A percentile compares a stretch with the other conserved stretches of the same genome.
phyloP scores from a whole-genome alignment of 176 grass and related monocot genomes.

The Aegilops speltoides region DNA sequence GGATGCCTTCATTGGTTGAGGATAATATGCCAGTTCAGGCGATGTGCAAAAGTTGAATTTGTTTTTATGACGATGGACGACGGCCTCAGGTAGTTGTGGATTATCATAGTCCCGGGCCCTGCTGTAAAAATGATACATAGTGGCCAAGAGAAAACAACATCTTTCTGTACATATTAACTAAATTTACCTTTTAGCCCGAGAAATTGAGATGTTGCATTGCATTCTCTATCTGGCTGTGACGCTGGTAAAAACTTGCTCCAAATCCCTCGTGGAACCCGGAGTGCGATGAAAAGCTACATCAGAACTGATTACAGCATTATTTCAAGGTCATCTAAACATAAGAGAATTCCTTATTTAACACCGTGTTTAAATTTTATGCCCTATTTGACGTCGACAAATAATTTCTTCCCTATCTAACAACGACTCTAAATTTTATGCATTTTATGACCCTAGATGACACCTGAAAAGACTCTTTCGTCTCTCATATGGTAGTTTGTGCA shows the following conservation, averaged over 20 bases:
- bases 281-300: neutral
- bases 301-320: too few relatives aligned
- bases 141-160: constrained; percentile 2
- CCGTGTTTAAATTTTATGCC: too few relatives aligned
- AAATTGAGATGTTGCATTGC: neutral
- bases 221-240: neutral
- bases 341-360: too few relatives aligned
- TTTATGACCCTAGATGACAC: too few relatives aligned
- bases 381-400: too few relatives aligned
- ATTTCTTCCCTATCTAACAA: too few relatives aligned
- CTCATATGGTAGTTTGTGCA: too few relatives aligned
- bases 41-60: neutral
- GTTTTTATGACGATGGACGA: neutral
- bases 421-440: too few relatives aligned
- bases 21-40: neutral
- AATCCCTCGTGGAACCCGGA: neutral
- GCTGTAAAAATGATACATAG: constrained; percentile 27
- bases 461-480: too few relatives aligned
- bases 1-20: constrained; percentile 27
- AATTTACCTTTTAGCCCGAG: constrained; percentile 3
- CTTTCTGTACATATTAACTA: constrained; percentile 38
- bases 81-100: neutral
- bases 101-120: constrained; percentile 13
- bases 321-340: too few relatives aligned
- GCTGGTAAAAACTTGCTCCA: neutral